A percentile compares a stretch with the other conserved stretches of the same genome.
These are phyloP conservation scores for Avena insularis DNA, from an alignment of 176 grass and related monocot species.

Conservation along the genomic window DNA sequence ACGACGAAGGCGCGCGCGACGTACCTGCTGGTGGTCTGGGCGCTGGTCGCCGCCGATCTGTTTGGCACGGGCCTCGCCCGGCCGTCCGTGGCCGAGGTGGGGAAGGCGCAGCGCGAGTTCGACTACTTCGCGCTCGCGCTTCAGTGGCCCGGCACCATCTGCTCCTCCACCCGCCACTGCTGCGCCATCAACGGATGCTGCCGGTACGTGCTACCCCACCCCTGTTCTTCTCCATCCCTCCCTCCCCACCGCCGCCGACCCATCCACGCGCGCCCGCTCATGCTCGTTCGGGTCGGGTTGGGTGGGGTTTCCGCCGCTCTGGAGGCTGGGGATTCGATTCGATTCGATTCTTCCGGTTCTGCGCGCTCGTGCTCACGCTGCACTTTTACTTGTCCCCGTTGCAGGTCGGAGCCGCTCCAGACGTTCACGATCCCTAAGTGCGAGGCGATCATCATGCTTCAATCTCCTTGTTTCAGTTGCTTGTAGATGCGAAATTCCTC, in stretches of 20 bases:
- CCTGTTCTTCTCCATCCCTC: background rate
- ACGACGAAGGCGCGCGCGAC: conserved; percentile 8
- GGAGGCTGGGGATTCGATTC: background rate
- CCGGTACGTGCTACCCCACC: conserved; percentile 47
- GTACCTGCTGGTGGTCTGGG: conserved; percentile 18
- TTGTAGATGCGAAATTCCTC: background rate
- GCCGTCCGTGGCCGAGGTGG: background rate
- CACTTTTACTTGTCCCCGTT: conserved; percentile 33
- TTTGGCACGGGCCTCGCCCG: conserved; percentile 4
- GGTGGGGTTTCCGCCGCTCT: background rate
- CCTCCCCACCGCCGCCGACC: background rate
- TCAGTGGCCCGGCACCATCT: conserved; percentile 94
- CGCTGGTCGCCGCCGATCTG: conserved; percentile 32
- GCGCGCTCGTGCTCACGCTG: background rate
- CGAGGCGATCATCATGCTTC: background rate
- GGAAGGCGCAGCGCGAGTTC: conserved; percentile 56
- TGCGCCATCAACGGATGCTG: conserved; percentile 86
- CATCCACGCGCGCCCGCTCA: background rate
- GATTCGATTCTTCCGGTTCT: background rate
- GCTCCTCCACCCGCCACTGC: conserved; percentile 66
- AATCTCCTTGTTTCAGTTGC: background rate
- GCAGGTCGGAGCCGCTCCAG: conserved; percentile 65
- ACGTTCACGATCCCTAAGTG: conserved; percentile 93
- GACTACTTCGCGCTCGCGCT: conserved; percentile 90
- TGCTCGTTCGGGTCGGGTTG: background rate